These are phyloP conservation scores for Leucosporidium scottii DNA, from an alignment of 768 basidiomycete species.

Conservation along the genomic window DNA sequence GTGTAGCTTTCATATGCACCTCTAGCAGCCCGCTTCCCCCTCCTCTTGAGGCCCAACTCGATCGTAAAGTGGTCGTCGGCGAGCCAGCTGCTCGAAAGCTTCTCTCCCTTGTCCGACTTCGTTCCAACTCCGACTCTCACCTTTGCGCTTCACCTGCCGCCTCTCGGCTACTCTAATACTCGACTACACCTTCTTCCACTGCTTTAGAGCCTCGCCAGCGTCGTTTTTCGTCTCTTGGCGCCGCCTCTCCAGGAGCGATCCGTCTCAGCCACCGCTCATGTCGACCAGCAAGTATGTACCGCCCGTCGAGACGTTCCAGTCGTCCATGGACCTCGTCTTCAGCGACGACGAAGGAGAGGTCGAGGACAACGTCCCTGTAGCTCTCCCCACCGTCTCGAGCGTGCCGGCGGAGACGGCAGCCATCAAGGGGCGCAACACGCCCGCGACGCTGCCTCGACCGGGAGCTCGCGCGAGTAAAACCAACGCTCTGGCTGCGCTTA, in stretches of 20 bases:
- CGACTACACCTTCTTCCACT: background rate
- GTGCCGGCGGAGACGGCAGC: background rate
- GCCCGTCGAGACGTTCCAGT: conserved; percentile 11
- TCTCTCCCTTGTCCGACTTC: no score
- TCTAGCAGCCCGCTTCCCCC: background rate
- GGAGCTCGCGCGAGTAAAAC: conserved; percentile 6
- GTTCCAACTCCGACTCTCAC: no score
- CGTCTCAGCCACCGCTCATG: background rate
- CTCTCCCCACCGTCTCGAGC: background rate
- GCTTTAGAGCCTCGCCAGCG: background rate
- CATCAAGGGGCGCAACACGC: conserved; percentile 7
- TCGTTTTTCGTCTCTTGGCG: background rate
- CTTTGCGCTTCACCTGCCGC: no score
- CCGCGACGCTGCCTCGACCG: conserved; percentile 9
- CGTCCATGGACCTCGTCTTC: conserved; percentile 18
- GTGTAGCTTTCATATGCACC: background rate
- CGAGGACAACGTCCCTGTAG: background rate
- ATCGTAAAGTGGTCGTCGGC: no score
- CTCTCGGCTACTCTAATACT: background rate
- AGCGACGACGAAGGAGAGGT: conserved; percentile 7
- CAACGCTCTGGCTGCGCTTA: conserved; percentile 7
- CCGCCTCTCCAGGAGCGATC: background rate
- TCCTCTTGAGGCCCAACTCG: background rate
- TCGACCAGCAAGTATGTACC: background rate
- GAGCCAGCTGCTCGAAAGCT: no score